phyloP scores from a whole-genome alignment of 2,329 filamentous ascomycete species.

The Capronia coronata region DNA sequence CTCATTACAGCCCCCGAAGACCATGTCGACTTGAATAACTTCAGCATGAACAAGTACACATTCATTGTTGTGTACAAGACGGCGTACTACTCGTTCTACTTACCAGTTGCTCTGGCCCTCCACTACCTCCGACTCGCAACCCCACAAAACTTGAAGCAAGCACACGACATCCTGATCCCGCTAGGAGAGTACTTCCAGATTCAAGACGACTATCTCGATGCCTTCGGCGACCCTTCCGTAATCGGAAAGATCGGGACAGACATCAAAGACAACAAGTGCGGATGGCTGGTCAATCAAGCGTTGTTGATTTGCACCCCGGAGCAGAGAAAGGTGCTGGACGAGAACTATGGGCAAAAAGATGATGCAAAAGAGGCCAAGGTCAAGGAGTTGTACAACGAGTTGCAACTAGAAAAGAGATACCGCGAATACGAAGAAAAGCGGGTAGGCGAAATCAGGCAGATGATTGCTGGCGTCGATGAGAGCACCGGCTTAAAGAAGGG shows the following conservation, averaged over 20 bases:
- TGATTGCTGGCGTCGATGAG: conserved; percentile 79
- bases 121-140: conserved; percentile 80
- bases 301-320: conserved; percentile 71
- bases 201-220: conserved; percentile 98
- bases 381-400: conserved; percentile 81
- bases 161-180: conserved; percentile 86
- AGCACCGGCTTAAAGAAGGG: conserved; percentile 80
- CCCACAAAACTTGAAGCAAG: conserved; percentile 78
- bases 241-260: conserved; percentile 99
- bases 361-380: conserved; percentile 71
- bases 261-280: conserved; percentile 99
- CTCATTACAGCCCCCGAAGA: conserved; percentile 94
- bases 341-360: conserved; percentile 93
- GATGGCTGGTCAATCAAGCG: conserved; percentile 95
- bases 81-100: conserved; percentile 98
- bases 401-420: conserved; percentile 77
- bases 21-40: conserved; percentile 85
- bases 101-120: conserved; percentile 86
- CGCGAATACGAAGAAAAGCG: conserved; percentile 82
- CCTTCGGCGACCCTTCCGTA: conserved; percentile 83
- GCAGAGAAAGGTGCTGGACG: conserved; percentile 80
- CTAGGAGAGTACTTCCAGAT: conserved; percentile 99
- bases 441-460: conserved; percentile 66
- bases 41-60: conserved; percentile 87
- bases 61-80: conserved; percentile 99